Evolutionary conservation across 1,284 basidiomycete genomes (phyloP), one percentile per base, ranked within the genome.

Genomic region (Apiotrichum sp.): DNA sequence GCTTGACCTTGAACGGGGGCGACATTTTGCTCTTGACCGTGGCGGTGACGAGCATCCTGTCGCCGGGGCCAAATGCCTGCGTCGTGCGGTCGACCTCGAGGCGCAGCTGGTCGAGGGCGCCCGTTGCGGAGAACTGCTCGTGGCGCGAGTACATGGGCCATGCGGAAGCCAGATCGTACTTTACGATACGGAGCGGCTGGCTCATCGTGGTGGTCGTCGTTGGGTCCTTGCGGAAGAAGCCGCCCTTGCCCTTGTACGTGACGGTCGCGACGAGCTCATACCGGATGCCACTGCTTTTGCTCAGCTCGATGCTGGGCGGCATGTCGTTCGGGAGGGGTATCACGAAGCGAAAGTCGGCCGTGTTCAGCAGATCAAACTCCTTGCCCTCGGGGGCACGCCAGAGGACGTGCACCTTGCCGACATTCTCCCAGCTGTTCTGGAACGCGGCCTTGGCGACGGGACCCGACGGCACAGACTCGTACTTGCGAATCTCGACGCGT

Each of bases 141-240:
- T 83, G 83, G 65, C 87, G 84, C 52, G 84, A 83, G 71, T 92
- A 93, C 44, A 90, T 80, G 0, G 89, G 89, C 90, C 90, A 93
- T 2, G 87, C 86, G 2, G 89, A 87, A 63, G 92, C 89, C 7
- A 92, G 76, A 61, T 93, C 90, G 68, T 93, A 88, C 73, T 93
- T 93, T 78, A 88, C 86, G 65, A 93, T 87, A 58, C 85, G 82
- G 50, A 93, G 84, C 5, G 80, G 76, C 42, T 87, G 82, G 34
- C 81, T 79, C 11, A 83, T 80, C 14, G 84, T 82, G 44, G 83
- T 74, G 77, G 59, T 81, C 73, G 39, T 82, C 78, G 77, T 86
- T 82, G 68, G 82, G 79, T 70, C 86, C 61, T 74, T 84, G 47
- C 87, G 86, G 62, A 93, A 81, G 67, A 89, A 83, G 4, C 85